Evolutionary conservation across 2,329 filamentous ascomycete species (phyloP), one percentile per base, ranked within the genome.

Genomic region (Cercospora berteroae): DNA sequence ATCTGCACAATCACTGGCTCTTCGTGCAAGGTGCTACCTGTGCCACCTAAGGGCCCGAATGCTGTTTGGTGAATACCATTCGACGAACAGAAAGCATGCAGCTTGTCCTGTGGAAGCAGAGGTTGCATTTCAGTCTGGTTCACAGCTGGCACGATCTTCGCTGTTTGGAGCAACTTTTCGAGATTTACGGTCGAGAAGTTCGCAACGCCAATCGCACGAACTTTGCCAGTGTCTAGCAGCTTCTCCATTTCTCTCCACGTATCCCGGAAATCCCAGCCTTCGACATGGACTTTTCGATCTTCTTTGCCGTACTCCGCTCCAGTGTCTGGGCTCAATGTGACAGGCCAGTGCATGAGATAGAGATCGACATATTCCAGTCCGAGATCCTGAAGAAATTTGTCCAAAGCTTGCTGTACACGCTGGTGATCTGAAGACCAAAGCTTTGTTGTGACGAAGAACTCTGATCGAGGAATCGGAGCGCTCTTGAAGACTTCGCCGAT

Each of bases 231-330:
- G 75, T 79, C 74, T 61, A 78, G 75, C 48, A 92, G 81, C 68
- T 83, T 85, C 82, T 92, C 90, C 85, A 93, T 89, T 77, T 85
- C 86, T 80, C 88, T 89, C 90, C 91, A 96, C 56, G 90, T 92
- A 68, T 91, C 84, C 78, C 94, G 90, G 73, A 87, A 65, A 25
- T 64, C 63, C 66, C 63, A 65, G 25, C 63, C 63, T 52, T 65
- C 25, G 16, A 67, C 57, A 18, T 69, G 64, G 3, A 39, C 44
- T 25, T 65, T 70, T 7, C 66, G 61, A 33, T 66, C 67, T 48
- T 66, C 50, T 20, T 60, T 56, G 8, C 65, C 61, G 12, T 64
- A 57, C 20, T 65, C 64, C 8, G 52, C 57, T 10, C 48, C 50
- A 6, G 59, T 66, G 13, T 65, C 62, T 13, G 59, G 44, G 9